Base-by-base conservation (phyloP, 345 rosid species). In the Iberis pinnata region DNA sequence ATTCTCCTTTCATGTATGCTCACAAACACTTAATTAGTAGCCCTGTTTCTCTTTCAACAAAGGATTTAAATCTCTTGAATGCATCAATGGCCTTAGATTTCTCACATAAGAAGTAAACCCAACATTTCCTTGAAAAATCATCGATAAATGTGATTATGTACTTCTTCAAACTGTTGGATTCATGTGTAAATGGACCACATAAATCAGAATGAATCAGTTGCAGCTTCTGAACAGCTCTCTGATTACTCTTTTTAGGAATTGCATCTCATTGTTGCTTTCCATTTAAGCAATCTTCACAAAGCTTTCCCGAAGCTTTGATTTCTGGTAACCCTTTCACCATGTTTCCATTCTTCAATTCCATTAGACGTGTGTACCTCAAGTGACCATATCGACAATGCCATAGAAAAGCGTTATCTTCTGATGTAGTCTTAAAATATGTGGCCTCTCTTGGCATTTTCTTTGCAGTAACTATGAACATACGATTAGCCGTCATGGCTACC, bases 111-210 rank as follows among this genome's bases (percentile, higher is more conserved):
- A 65, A 40, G 6, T 48, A 57, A 10, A 32, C 43, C 53, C 63
- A 65, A 1, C 40, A 15, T 43, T 66, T 66, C 7, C 60, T n/a
- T 20, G 29, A 48, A 12, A 5, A 66, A 5, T 66, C 70, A 66
- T 66, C 64, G 7, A 64, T 55, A 1, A 64, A 63, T 1, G 18
- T 40, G 4, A 63, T 13, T 0, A 43, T 29, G 18, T 63, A 63
- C 68, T 53, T 20, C 36, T 63, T 63, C 3, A 15, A 9, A 12
- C 51, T 63, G 19, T 9, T 43, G 0, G 39, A 54, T 0, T 12
- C 31, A 1, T 53, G 68, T 27, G 22, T 41, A 20, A 53, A 20
- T 0, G 60, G 53, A 7, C 68, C 53, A 19, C 53, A 63, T 1
- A 53, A 2, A 25, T 63, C 53, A 0, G 61, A 43, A 19, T 61